Percentiles rank a stretch among this genome's conserved stretches.
Evolutionary conservation across 495 filamentous ascomycete genomes (phyloP).

Genomic region (Copromyces sp.): DNA sequence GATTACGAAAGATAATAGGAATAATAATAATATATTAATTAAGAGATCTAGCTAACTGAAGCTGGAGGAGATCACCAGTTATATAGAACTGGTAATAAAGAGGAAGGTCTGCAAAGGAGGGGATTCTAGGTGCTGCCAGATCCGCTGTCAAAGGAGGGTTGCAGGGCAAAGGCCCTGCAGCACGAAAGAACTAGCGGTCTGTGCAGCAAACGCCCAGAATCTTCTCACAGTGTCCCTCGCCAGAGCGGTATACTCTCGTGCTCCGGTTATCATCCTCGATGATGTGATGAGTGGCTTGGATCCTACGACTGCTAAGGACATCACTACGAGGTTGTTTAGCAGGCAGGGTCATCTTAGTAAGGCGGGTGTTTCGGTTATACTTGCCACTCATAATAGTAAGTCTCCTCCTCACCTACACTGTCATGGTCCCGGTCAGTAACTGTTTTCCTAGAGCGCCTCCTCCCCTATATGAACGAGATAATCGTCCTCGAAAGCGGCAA

Average conservation of each 20-base stretch:
- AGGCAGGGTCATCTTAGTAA: constrained; percentile 15
- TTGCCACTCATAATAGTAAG: constrained; percentile 16
- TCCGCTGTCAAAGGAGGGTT: too few relatives aligned
- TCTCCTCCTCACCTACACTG: not conserved
- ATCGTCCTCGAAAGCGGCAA: not conserved
- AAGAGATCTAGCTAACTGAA: too few relatives aligned
- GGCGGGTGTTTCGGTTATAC: constrained; percentile 14
- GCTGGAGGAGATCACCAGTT: too few relatives aligned
- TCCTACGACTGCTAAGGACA: constrained; percentile 47
- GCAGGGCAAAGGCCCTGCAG: too few relatives aligned
- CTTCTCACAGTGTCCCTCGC: too few relatives aligned
- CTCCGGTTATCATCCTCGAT: constrained; percentile 23
- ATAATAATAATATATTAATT: too few relatives aligned
- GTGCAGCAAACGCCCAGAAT: too few relatives aligned
- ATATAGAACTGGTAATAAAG: too few relatives aligned
- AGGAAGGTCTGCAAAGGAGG: too few relatives aligned
- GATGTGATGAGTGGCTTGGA: constrained; percentile 56
- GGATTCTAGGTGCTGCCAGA: too few relatives aligned
- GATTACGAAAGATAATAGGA: too few relatives aligned
- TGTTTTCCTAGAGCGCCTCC: not conserved
- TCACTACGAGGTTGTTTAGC: constrained; percentile 46
- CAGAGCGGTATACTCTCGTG: constrained; percentile 25
- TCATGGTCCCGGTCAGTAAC: not conserved
- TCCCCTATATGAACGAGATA: constrained; percentile 1
- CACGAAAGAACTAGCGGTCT: too few relatives aligned